Base-by-base conservation (phyloP, 805 yeast species). In the Kazachstania taianensis region DNA sequence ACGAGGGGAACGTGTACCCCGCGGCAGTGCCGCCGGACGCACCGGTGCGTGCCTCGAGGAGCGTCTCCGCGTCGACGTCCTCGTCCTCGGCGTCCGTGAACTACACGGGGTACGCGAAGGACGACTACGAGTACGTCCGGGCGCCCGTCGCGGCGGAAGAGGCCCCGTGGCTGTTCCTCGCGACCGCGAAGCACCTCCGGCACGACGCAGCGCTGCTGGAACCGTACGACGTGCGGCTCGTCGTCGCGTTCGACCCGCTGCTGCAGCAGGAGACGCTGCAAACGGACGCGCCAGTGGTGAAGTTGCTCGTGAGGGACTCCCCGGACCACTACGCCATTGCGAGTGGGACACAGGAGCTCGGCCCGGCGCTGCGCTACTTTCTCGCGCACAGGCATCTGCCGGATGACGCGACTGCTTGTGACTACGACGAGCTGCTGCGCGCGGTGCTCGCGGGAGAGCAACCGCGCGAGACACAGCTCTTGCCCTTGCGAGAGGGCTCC, bases 211-310 rank as follows among this genome's bases (percentile, higher is more conserved):
- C 45, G 16, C 54, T 52, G 12, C 38, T 57, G 32, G 60, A 58
- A 18, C 60, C 54, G 17, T 55, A 59, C 36, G 49, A 56, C 24
- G 50, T 70, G 33, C 69, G 72, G 41, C 48, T 64, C 24, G 63
- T 73, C 18, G 49, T 73, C 1, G 63, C 75, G n/a, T 62, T 73
- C 41, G 78, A 73, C 50, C 62, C 72, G 5, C 32, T 49, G 28
- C 28, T 68, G 20, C 55, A 61, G 32, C 59, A 56, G 4, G n/a
- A n/a, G n/a, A 22, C 25, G 25, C 12, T 22, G 25, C 8, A 22
- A 22, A 22, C 12, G 8, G 15, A 12, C 5, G 9, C 17, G 20
- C 78, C 78, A 2, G 50, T 72, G 17, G 46, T 73, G 5, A 71
- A 68, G 45, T 57, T 73, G 7, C 40, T 73, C 12, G 63, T 67